phyloP scores from a whole-genome alignment of 2,329 filamentous ascomycete species.

The Karstenula rhodostoma region DNA sequence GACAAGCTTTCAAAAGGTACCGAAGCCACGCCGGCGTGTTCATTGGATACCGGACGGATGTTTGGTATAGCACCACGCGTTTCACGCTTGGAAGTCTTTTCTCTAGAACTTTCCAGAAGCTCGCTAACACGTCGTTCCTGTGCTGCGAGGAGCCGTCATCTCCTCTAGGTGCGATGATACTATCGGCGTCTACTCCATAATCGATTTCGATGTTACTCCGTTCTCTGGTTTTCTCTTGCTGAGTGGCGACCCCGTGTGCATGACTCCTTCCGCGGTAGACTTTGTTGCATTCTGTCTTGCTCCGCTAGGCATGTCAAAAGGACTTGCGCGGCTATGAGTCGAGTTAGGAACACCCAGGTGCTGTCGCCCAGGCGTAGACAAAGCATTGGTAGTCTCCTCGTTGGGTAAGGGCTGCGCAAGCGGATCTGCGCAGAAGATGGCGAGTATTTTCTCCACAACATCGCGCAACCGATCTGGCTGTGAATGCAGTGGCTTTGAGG shows the following conservation, averaged over 20 bases:
- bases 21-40: not conserved
- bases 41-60: not conserved
- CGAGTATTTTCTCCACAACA: constrained; percentile 56
- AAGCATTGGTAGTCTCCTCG: constrained; percentile 22
- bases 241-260: constrained; percentile 36
- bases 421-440: constrained; percentile 57
- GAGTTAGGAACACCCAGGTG: constrained; percentile 29
- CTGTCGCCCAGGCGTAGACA: constrained; percentile 41
- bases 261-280: constrained; percentile 25
- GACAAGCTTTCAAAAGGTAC: not conserved
- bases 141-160: not conserved
- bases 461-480: constrained; percentile 56
- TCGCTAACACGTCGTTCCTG: not conserved
- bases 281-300: constrained; percentile 23
- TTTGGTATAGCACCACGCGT: not conserved
- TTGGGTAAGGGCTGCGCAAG: constrained; percentile 34
- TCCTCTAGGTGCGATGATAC: not conserved
- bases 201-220: not conserved
- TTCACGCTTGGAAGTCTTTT: not conserved
- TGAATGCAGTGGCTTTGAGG: constrained; percentile 45
- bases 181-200: not conserved
- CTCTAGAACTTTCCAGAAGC: not conserved
- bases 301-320: constrained; percentile 45
- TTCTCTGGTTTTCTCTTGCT: constrained; percentile 22
- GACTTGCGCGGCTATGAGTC: constrained; percentile 35